Evolutionary conservation across 1,284 basidiomycete genomes (phyloP), one percentile per base, ranked within the genome.

Genomic region (Moesziomyces sp.): DNA sequence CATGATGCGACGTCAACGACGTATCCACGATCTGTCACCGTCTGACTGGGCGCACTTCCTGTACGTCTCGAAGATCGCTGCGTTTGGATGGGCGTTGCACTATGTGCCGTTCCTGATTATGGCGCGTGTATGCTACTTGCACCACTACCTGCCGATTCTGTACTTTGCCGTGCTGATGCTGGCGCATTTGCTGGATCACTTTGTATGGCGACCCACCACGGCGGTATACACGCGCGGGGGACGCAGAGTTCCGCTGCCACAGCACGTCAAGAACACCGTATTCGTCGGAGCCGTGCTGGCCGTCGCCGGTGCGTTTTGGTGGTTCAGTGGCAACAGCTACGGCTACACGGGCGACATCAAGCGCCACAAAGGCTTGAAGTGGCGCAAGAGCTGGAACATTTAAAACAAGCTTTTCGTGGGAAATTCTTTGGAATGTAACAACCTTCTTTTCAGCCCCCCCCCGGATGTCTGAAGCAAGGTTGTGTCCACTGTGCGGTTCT

Each of bases 121-220:
- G 67, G 71, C 70, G 7, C 76, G 85, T 13, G 92, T 94, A 2
- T 94, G 93, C 44, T 94, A 94, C 76, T 86, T 94, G 14, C 93
- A 94, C 84, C 93, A 94, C 86, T 74, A 80, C 56, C 66, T 99
- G 7, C 96, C 96, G 3, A 96, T 96, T 0, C 86, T 98, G 14
- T 98, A 95, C 87, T 99, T 99, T 86, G 89, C 94, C 5, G 93
- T 98, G 46, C 86, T 99, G 57, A 94, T 97, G 90, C 87, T 91
- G 46, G 93, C 90, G 0, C 93, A 97, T 83, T 83, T 98, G 48
- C 87, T 97, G 71, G 95, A 99, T 85, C 93, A 96, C 84, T 93
- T 94, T 85, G 86, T 84, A 24, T 92, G 79, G 80, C 68, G 79
- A 44, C 58, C 69, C 3, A 75, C 74, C 3, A 83, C 82, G 8